These are phyloP conservation scores for Tuber aestivum DNA, from an alignment of 495 filamentous ascomycete species.

Conservation along the genomic window DNA sequence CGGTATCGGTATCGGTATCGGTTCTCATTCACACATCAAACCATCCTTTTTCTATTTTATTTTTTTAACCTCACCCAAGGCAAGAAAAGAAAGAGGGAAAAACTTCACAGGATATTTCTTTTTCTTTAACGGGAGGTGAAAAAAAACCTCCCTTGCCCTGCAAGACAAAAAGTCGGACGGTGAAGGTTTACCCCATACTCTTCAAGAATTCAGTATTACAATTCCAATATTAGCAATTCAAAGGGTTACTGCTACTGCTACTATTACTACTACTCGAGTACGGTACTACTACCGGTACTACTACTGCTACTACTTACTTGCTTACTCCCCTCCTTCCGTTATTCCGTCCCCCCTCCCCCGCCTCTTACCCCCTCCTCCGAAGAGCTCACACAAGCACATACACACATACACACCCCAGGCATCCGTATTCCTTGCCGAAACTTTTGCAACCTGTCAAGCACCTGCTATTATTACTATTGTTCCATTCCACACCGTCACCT, in stretches of 20 bases:
- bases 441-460: background rate
- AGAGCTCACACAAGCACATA: background rate
- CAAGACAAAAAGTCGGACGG: background rate
- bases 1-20: background rate
- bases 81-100: background rate
- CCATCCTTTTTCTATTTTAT: background rate
- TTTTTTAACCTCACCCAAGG: background rate
- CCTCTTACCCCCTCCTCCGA: background rate
- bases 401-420: background rate
- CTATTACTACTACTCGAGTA: background rate
- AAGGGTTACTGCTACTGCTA: background rate
- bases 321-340: background rate
- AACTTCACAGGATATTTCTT: background rate
- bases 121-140: background rate
- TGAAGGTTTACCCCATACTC: slow-evolving; percentile 1
- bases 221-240: slow-evolving; percentile 6
- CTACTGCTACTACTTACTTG: background rate
- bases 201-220: background rate
- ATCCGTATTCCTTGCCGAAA: background rate
- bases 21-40: background rate
- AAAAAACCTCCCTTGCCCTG: background rate
- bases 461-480: background rate
- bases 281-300: background rate
- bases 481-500: background rate
- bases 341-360: slow-evolving; percentile 1